phyloP scores from a whole-genome alignment of 129 eudicot genomes.

The Logfia minima region DNA sequence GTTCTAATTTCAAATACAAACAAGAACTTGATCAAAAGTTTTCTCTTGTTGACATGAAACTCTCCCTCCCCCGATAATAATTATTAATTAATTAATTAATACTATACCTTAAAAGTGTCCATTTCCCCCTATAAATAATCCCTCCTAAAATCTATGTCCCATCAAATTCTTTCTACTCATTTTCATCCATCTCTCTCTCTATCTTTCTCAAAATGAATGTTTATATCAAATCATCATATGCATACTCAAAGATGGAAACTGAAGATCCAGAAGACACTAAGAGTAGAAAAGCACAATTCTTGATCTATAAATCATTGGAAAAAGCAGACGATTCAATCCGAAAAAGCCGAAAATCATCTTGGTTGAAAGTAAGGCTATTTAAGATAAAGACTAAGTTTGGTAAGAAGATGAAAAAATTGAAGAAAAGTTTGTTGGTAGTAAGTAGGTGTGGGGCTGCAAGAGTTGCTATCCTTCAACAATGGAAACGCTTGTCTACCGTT shows the following conservation, averaged over 20 bases:
- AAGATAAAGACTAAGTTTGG: constrained; percentile 55
- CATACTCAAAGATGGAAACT: constrained; percentile 49
- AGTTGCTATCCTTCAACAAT: constrained; percentile 35
- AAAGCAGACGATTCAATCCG: constrained; percentile 33
- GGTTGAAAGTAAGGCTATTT: constrained; percentile 42
- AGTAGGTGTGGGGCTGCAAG: constrained; percentile 31
- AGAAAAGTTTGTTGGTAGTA: constrained; percentile 40
- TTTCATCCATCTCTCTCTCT: neutral
- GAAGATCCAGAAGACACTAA: constrained; percentile 52
- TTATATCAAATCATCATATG: constrained; percentile 30
- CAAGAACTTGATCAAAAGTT: neutral
- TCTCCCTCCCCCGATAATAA: neutral
- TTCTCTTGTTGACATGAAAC: neutral
- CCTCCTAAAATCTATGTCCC: constrained; percentile 8
- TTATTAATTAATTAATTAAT: neutral
- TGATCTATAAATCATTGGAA: constrained; percentile 52
- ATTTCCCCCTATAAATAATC: constrained; percentile 30
- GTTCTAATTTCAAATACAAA: neutral
- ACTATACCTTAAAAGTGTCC: constrained; percentile 10
- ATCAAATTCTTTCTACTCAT: neutral
- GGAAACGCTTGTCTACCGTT: constrained; percentile 36
- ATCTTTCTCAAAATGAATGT: constrained; percentile 7
- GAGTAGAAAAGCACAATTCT: constrained; percentile 52
- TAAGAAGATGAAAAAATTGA: constrained; percentile 51
- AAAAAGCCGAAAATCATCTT: constrained; percentile 42